These are phyloP conservation scores for Russula virescens DNA, from an alignment of 768 basidiomycete species.

Conservation along the genomic window DNA sequence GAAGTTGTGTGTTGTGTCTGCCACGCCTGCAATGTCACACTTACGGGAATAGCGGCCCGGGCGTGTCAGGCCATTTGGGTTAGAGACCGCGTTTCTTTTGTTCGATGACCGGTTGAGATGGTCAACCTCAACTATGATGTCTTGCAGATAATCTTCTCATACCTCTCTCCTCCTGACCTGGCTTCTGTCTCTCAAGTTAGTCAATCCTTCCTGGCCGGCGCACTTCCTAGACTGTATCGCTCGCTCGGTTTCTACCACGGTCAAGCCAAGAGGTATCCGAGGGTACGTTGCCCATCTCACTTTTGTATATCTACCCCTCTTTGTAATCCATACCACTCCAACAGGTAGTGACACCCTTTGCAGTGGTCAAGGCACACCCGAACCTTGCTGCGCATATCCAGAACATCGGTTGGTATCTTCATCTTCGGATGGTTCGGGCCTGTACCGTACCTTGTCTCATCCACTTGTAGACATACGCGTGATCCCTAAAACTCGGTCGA, in stretches of 20 bases:
- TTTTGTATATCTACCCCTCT: background rate
- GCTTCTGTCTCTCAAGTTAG: slow-evolving; percentile 58
- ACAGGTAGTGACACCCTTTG: slow-evolving; percentile 57
- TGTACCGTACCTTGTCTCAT: slow-evolving; percentile 8
- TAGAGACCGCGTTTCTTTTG: too few species aligned
- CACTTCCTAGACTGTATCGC: slow-evolving; percentile 57
- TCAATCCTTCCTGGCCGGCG: slow-evolving; percentile 57
- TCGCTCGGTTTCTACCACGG: slow-evolving; percentile 48
- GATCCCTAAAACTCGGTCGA: slow-evolving; percentile 37
- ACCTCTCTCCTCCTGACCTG: slow-evolving; percentile 49
- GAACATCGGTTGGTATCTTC: slow-evolving; percentile 43
- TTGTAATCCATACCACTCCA: background rate
- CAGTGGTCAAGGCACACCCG: slow-evolving; percentile 47
- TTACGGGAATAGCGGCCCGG: slow-evolving; percentile 1
- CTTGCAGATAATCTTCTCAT: slow-evolving; percentile 57
- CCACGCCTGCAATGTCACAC: background rate
- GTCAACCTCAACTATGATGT: slow-evolving; percentile 67
- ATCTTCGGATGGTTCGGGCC: background rate
- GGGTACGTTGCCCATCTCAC: slow-evolving; percentile 32
- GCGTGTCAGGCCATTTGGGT: too few species aligned
- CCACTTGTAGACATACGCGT: slow-evolving; percentile 42
- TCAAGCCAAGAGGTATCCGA: slow-evolving; percentile 54
- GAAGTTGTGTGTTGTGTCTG: background rate
- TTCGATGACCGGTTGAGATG: slow-evolving; percentile 36
- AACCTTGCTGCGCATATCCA: slow-evolving; percentile 54